A percentile compares a stretch with the other conserved stretches of the same genome.
Conservation (phyloP, 192 early-diverging fungal species). For the Linnemannia zychae region DNA sequence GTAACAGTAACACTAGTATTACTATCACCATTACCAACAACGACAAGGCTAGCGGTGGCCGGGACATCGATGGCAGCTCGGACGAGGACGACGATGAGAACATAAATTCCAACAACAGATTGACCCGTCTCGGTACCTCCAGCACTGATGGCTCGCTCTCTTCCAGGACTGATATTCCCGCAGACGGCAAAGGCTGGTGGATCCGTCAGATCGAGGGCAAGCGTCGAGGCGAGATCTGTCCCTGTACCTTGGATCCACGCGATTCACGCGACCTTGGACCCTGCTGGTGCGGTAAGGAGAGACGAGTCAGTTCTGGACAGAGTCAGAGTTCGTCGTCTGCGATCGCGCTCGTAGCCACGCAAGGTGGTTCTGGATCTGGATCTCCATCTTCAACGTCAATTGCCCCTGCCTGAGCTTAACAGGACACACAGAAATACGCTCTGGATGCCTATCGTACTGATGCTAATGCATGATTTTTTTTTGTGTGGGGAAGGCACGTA, state of each 20-base stretch:
- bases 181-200: slow-evolving; percentile 49
- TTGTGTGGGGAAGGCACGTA: too few relatives aligned
- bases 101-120: background rate
- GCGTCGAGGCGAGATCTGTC: slow-evolving; percentile 37
- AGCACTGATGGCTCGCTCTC: slow-evolving; percentile 12
- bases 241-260: slow-evolving; percentile 10
- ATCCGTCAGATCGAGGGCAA: slow-evolving; percentile 46
- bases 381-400: background rate
- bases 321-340: background rate
- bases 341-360: background rate
- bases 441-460: too few relatives aligned
- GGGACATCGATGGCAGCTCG: background rate
- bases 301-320: background rate
- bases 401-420: background rate
- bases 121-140: background rate
- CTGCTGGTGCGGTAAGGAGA: slow-evolving; percentile 42
- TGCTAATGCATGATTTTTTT: too few relatives aligned
- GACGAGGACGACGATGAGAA: background rate
- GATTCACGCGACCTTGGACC: background rate
- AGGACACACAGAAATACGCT: background rate
- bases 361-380: background rate
- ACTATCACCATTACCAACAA: background rate
- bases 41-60: background rate
- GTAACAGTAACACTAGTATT: background rate
- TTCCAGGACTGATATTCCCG: slow-evolving; percentile 21